Evolutionary conservation across 2,329 filamentous ascomycete species (phyloP), one percentile per base, ranked within the genome.

Genomic region (Gaeumannomyces sp.): DNA sequence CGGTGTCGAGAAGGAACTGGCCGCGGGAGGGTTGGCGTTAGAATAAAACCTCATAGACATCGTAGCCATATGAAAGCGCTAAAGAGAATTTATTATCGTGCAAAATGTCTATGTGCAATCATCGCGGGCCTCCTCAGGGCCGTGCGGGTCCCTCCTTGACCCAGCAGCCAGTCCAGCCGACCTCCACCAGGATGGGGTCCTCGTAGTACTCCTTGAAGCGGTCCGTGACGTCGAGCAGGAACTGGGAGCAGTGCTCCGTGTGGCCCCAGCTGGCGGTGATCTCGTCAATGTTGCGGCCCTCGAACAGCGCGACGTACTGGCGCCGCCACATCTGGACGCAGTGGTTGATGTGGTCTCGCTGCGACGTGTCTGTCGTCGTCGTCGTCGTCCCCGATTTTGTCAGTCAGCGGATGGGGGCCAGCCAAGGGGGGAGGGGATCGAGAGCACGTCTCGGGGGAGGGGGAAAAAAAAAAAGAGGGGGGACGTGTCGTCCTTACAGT

Each of bases 171-270:
- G 56, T 31, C 53, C 53, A 64, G 10, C 62, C 62, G 6, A 64
- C 56, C 62, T 64, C n/a, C 2, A 59, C 56, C 56, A 45, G 50
- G 53, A 59, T 64, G 4, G 62, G 62, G 25, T 69, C 61, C 65
- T 70, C 0, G 67, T 71, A 50, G 67, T 66, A 31, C 66, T 66
- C 6, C 53, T 69, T 38, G 62, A 67, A 33, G 66, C 67, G 16
- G 50, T 72, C 70, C n/a, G 64, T 45, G 19, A 64, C 68, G 57
- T 72, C 71, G 56, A 72, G 67, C 11, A 73, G 67, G 61, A 70
- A 72, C 65, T 71, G 68, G 2, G 71, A 69, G 64, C 71, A 72
- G 64, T 73, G 71, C 50, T 72, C 69, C 1, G 71, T 72, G 56
- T 73, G 71, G 5, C 67, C 69, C 11, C 67, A 68, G 33, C 67